phyloP scores from a whole-genome alignment of 768 basidiomycete genomes.

The Pleurotus cornucopiae region DNA sequence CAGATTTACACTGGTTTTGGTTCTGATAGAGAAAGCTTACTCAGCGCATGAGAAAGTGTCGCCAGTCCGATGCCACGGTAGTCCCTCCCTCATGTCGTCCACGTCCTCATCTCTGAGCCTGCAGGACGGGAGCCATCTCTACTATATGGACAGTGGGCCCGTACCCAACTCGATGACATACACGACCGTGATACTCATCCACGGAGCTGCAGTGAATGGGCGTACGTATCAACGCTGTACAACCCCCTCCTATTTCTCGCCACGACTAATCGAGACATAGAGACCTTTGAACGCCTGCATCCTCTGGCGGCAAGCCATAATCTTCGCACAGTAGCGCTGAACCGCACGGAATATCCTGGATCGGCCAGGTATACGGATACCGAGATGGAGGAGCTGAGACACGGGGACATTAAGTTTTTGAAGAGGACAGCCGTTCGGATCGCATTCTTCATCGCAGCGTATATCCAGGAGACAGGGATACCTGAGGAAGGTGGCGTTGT shows the following conservation, averaged over 20 bases:
- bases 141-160: constrained; percentile 4
- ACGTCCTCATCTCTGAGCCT: not conserved
- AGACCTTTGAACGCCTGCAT: constrained; percentile 17
- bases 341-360: constrained; percentile 12
- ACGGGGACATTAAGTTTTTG: constrained; percentile 4
- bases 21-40: no score
- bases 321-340: constrained; percentile 8
- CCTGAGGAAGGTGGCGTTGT: constrained; percentile 16
- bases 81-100: not conserved
- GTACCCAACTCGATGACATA: constrained; percentile 7
- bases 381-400: constrained; percentile 19
- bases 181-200: constrained; percentile 18
- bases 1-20: no score
- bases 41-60: no score
- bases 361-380: constrained; percentile 17
- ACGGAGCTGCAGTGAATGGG: constrained; percentile 17
- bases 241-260: not conserved
- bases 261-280: not conserved
- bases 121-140: not conserved
- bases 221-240: constrained; percentile 9
- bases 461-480: constrained; percentile 14
- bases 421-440: constrained; percentile 14
- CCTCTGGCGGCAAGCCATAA: constrained; percentile 11
- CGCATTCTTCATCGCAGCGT: constrained; percentile 14
- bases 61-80: no score